Evolutionary conservation across 306 rosid species (phyloP).

Genomic region (Parietaria judaica): DNA sequence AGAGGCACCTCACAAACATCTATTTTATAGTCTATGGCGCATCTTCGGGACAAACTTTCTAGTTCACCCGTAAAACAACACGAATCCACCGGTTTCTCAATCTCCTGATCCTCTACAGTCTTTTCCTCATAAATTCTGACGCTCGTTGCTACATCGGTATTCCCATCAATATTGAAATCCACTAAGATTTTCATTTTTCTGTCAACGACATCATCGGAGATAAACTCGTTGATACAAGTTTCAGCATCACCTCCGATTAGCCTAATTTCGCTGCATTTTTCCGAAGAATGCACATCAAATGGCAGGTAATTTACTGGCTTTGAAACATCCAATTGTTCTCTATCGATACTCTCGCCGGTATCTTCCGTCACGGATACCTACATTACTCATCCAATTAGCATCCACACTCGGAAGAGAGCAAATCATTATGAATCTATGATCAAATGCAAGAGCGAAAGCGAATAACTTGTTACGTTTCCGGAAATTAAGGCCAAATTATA

Average conservation of each 20-base stretch:
- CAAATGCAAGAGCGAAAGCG: too few species aligned
- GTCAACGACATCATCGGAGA: too few species aligned
- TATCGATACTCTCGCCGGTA: constrained; percentile 3
- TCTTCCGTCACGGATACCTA: constrained; percentile 20
- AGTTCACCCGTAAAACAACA: constrained; percentile 5
- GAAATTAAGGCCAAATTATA: too few species aligned
- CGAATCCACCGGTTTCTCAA: constrained; percentile 13
- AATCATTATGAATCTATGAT: neutral
- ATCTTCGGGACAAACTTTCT: constrained; percentile 1
- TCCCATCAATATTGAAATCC: too few species aligned
- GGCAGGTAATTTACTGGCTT: neutral
- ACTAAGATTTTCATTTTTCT: too few species aligned
- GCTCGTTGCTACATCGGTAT: neutral
- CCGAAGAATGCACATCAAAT: neutral
- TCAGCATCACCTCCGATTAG: constrained; percentile 5
- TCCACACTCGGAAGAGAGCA: neutral
- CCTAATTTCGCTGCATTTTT: constrained; percentile 1
- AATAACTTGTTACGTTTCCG: too few species aligned
- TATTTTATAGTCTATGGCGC: neutral
- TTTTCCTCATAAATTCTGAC: constrained; percentile 9
- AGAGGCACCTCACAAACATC: neutral
- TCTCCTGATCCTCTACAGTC: constrained; percentile 14
- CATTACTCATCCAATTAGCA: constrained; percentile 3
- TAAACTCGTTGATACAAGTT: neutral
- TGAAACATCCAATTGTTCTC: neutral